Evolutionary conservation across 768 basidiomycete genomes (phyloP), one percentile per base, ranked within the genome.

Genomic region (Hypholoma fasciculare): DNA sequence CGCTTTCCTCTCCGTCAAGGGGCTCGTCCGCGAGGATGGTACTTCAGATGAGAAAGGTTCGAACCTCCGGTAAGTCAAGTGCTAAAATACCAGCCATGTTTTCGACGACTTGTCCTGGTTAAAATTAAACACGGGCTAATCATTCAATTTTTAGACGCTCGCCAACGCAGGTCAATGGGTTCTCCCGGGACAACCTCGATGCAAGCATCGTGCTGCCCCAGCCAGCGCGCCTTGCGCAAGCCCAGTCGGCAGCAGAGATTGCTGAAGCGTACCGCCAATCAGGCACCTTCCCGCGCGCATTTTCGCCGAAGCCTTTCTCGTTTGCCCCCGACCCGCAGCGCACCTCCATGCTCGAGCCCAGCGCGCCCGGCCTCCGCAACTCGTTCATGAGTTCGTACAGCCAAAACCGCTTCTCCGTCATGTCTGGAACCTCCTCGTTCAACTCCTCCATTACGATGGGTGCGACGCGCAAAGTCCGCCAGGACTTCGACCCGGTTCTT

Each of bases 401-500:
- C 36, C 61, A 65, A 43, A 77, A 74, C 51, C 72, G 76, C 48
- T 77, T 77, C 64, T 79, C 79, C 7, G 74, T 76, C 23, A 58
- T 72, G 44, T 69, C 68, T 11, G 56, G 44, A 36, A 65, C 68
- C 14, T 76, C 74, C 17, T 77, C 77, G n/a, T 60, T 71, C 55
- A 71, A 74, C 39, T 55, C 67, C 39, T 68, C 58, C 38, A 63
- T 70, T 7, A 72, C 74, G 37, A 58, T 69, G 37, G 76, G 77
- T 3, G 69, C 71, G 1, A 65, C 71, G 23, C 83, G 84, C 62
- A 82, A 82, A 70, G 81, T 90, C 58, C 82, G 80, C 34, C 89
- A 90, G 65, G 54, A 81, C 2, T 92, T 90, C 67, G 76, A 74
- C 54, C 86, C 90, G 7, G 78, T 89, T 20, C 82, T 92, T 2